Evolutionary conservation across 2,329 filamentous ascomycete species (phyloP).

Genomic region (Fusarium sp.): DNA sequence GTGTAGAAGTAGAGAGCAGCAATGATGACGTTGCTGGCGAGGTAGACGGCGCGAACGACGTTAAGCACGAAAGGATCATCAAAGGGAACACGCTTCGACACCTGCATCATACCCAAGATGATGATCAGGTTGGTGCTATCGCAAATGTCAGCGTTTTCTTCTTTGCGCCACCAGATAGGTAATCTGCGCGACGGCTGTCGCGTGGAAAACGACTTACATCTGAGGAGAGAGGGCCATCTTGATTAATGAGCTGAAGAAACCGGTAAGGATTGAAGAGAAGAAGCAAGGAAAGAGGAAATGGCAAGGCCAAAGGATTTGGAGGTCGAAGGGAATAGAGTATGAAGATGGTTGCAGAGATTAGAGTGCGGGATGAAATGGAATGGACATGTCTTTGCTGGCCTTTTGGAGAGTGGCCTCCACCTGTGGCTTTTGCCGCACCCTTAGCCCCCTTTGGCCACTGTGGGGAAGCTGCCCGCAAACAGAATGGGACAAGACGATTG

Average conservation of each 20-base stretch:
- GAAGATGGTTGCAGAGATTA: constrained; percentile 15
- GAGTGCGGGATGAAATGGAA: constrained; percentile 32
- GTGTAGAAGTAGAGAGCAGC: constrained; percentile 85
- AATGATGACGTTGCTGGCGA: constrained; percentile 81
- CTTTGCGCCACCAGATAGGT: constrained; percentile 19
- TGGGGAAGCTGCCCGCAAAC: constrained; percentile 26
- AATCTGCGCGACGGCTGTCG: constrained; percentile 20
- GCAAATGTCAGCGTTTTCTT: constrained; percentile 37
- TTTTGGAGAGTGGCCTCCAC: constrained; percentile 35
- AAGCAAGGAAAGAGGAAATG: constrained; percentile 9
- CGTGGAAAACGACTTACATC: constrained; percentile 59
- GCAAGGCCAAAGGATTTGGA: constrained; percentile 14
- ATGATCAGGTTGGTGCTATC: constrained; percentile 88
- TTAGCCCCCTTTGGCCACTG: constrained; percentile 36
- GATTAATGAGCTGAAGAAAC: constrained; percentile 22
- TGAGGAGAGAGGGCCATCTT: constrained; percentile 73
- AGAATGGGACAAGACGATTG: neutral
- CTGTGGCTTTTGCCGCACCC: constrained; percentile 33
- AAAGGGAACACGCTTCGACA: constrained; percentile 94
- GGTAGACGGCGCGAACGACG: constrained; percentile 63
- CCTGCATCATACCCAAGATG: constrained; percentile 98
- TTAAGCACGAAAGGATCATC: constrained; percentile 77
- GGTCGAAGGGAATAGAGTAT: constrained; percentile 8
- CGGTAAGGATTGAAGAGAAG: neutral
- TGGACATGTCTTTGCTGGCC: constrained; percentile 42